These are phyloP conservation scores for Penicillium odoratum DNA, from an alignment of 495 filamentous ascomycete species.

Conservation along the genomic window DNA sequence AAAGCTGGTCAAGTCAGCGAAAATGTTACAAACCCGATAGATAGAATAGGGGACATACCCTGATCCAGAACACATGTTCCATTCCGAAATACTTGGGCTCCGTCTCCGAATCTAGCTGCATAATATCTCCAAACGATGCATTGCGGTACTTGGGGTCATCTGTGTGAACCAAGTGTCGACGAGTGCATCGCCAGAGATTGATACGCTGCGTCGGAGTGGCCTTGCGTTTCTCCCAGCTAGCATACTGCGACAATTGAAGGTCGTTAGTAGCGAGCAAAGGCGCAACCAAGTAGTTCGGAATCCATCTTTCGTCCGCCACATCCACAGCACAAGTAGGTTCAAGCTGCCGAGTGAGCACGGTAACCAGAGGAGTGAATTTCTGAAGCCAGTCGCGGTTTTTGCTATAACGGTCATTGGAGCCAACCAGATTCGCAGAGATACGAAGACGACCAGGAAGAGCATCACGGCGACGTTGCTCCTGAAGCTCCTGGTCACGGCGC, in stretches of 20 bases:
- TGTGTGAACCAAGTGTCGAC: constrained; percentile 49
- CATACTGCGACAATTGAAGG: constrained; percentile 68
- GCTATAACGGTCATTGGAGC: constrained; percentile 47
- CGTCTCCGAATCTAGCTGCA: constrained; percentile 49
- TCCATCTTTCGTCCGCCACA: constrained; percentile 63
- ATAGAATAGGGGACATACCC: constrained; percentile 41
- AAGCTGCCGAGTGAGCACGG: constrained; percentile 49
- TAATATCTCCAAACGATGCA: constrained; percentile 44
- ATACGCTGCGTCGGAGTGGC: constrained; percentile 47
- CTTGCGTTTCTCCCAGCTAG: constrained; percentile 63
- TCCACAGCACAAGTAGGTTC: constrained; percentile 42
- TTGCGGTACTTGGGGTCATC: constrained; percentile 37
- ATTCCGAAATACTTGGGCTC: constrained; percentile 54
- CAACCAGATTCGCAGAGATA: constrained; percentile 48
- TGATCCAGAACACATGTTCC: constrained; percentile 74
- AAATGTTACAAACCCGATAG: constrained; percentile 21
- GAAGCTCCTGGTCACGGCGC: constrained; percentile 53
- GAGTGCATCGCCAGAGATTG: constrained; percentile 55
- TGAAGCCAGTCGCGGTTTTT: constrained; percentile 45
- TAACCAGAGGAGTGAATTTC: constrained; percentile 54
- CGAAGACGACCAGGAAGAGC: constrained; percentile 53
- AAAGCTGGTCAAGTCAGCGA: constrained; percentile 45
- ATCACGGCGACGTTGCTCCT: constrained; percentile 58
- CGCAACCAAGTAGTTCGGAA: constrained; percentile 74
- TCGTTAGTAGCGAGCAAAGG: constrained; percentile 76